Evolutionary conservation across 2,329 filamentous ascomycete genomes (phyloP).

Genomic region (Clonostachys rhizophaga): DNA sequence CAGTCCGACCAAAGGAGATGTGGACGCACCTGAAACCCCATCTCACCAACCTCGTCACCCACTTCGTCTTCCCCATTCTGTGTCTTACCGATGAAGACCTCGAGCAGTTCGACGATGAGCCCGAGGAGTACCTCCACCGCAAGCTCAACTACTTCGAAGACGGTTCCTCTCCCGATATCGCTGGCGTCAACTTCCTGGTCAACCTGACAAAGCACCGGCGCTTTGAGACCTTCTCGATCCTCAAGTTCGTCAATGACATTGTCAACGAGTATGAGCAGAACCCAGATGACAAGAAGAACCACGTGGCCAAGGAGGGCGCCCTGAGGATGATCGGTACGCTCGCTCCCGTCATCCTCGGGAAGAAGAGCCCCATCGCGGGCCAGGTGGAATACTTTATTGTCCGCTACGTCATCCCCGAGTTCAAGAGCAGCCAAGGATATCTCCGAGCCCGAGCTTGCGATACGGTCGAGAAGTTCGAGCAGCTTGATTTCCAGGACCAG

Average conservation of each 20-base stretch:
- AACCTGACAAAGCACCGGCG: constrained; percentile 90
- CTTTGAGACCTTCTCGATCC: constrained; percentile 92
- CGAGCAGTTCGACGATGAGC: constrained; percentile 89
- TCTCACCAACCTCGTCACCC: constrained; percentile 86
- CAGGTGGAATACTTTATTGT: constrained; percentile 99
- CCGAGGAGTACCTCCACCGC: constrained; percentile 92
- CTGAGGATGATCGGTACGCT: constrained; percentile 95
- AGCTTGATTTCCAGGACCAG: constrained; percentile 92
- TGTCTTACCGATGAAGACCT: constrained; percentile 91
- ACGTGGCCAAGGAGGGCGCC: constrained; percentile 93
- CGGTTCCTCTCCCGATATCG: constrained; percentile 88
- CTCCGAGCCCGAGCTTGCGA: constrained; percentile 93
- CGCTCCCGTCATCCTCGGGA: constrained; percentile 88
- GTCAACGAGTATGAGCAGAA: constrained; percentile 89
- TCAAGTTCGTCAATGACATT: constrained; percentile 91
- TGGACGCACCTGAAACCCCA: constrained; percentile 93
- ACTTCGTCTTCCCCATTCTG: constrained; percentile 92
- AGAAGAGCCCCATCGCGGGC: constrained; percentile 96
- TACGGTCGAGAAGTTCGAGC: constrained; percentile 96
- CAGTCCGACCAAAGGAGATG: constrained; percentile 94
- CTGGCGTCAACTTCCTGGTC: constrained; percentile 93
- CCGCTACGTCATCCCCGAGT: constrained; percentile 96
- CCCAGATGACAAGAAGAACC: constrained; percentile 84
- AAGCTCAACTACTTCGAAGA: constrained; percentile 99
- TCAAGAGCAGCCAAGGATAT: constrained; percentile 87